Evolutionary conservation across 2,329 filamentous ascomycete species (phyloP).

Genomic region (Botrytis squamosa): DNA sequence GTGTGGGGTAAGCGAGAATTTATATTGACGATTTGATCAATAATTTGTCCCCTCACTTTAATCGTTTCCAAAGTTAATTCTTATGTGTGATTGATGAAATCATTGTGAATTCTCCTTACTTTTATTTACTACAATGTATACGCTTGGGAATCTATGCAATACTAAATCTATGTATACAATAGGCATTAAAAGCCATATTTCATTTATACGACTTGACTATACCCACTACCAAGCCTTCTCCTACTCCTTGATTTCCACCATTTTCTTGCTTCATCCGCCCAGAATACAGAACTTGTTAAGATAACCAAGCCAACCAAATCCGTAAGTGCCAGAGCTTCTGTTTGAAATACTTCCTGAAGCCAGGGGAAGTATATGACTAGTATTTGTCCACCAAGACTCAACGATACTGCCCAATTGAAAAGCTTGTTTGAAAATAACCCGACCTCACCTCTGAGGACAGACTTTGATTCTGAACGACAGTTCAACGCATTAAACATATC

Average conservation of each 20-base stretch:
- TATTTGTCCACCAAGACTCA: conserved; percentile 80
- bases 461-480: conserved; percentile 89
- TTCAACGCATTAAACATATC: conserved; percentile 99
- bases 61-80: background rate
- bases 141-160: conserved; percentile 19
- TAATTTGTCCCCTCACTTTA: background rate
- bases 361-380: conserved; percentile 94
- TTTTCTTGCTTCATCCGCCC: conserved; percentile 89
- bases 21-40: conserved; percentile 11
- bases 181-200: conserved; percentile 12
- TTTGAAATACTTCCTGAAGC: conserved; percentile 93
- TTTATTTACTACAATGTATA: conserved; percentile 18
- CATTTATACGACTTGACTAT: conserved; percentile 62
- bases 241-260: conserved; percentile 61
- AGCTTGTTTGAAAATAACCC: conserved; percentile 82
- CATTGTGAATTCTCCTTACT: background rate
- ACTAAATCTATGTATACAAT: conserved; percentile 24
- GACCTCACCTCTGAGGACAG: conserved; percentile 81
- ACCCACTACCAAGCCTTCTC: conserved; percentile 57
- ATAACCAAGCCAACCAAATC: conserved; percentile 73
- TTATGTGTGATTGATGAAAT: background rate
- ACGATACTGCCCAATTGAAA: conserved; percentile 93
- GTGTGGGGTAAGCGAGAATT: conserved; percentile 31
- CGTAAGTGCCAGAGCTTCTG: conserved; percentile 72
- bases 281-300: conserved; percentile 88